These are phyloP conservation scores for Chrysochromulina tobinii DNA, from an alignment of 78 protist species.

Conservation along the genomic window DNA sequence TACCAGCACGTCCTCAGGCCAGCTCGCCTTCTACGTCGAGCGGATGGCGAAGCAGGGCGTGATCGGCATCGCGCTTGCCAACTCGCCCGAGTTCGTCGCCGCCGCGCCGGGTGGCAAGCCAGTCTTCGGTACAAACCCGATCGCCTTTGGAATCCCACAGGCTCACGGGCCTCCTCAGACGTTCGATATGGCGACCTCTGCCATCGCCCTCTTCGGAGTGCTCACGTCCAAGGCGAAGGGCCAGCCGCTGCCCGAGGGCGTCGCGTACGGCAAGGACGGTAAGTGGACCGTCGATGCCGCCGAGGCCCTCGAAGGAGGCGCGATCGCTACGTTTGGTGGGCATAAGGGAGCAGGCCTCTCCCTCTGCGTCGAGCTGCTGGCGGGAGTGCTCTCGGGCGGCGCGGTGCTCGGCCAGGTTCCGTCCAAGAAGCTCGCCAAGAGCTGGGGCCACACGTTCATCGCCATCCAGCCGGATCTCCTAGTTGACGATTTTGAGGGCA, in stretches of 20 bases:
- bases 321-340: slow-evolving; percentile 13
- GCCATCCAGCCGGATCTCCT: background rate
- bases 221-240: slow-evolving; percentile 26
- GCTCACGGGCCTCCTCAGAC: background rate
- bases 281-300: background rate
- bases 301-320: slow-evolving; percentile 11
- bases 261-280: background rate
- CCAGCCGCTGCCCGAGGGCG: background rate
- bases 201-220: slow-evolving; percentile 27
- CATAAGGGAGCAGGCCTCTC: slow-evolving; percentile 22
- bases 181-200: slow-evolving; percentile 17
- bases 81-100: slow-evolving; percentile 8
- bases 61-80: slow-evolving; percentile 4
- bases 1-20: background rate
- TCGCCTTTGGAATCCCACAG: background rate
- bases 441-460: slow-evolving; percentile 1
- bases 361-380: background rate
- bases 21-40: slow-evolving; percentile 5
- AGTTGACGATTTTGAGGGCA: background rate
- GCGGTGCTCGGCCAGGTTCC: slow-evolving; percentile 6
- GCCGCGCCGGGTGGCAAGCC: slow-evolving; percentile 15
- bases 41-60: background rate
- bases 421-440: slow-evolving; percentile 16
- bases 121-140: background rate
- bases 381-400: background rate